These are phyloP conservation scores for Epichloe sibirici DNA, from an alignment of 2,329 filamentous ascomycete genomes.

Conservation along the genomic window DNA sequence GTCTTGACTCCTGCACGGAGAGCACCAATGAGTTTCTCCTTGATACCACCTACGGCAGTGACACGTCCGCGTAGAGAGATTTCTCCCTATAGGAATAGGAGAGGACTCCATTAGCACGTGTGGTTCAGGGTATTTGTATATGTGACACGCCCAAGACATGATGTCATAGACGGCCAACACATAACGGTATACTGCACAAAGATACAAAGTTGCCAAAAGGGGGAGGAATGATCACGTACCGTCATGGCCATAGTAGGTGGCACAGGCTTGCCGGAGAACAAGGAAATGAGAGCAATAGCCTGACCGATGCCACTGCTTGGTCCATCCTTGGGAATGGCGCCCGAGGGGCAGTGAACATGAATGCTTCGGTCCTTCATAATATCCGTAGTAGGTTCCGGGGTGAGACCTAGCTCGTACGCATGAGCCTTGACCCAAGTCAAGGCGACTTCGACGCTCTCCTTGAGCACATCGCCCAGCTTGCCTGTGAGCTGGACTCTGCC, in stretches of 20 bases:
- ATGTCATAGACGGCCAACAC: background rate
- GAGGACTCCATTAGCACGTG: too few relatives aligned
- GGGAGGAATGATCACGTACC: constrained; percentile 27
- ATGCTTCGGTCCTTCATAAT: constrained; percentile 93
- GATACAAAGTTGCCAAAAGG: background rate
- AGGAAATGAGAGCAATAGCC: constrained; percentile 80
- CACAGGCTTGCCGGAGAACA: constrained; percentile 77
- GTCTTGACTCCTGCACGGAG: constrained; percentile 88
- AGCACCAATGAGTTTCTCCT: constrained; percentile 95
- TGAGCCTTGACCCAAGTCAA: constrained; percentile 96
- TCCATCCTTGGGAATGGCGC: constrained; percentile 90
- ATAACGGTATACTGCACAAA: background rate
- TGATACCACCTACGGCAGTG: constrained; percentile 91
- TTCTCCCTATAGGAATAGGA: constrained; percentile 35
- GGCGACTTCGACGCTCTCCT: constrained; percentile 93
- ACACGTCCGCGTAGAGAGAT: constrained; percentile 77
- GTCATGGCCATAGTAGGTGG: constrained; percentile 95
- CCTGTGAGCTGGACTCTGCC: constrained; percentile 91
- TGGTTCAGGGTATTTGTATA: background rate
- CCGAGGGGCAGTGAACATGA: constrained; percentile 91
- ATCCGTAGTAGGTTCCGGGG: constrained; percentile 68
- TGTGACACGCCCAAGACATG: background rate
- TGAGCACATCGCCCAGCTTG: constrained; percentile 90
- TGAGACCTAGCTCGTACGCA: constrained; percentile 79
- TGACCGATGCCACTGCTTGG: constrained; percentile 83